Conservation (phyloP, 2,329 filamentous ascomycete genomes). For the Helicocarpus griseus region DNA sequence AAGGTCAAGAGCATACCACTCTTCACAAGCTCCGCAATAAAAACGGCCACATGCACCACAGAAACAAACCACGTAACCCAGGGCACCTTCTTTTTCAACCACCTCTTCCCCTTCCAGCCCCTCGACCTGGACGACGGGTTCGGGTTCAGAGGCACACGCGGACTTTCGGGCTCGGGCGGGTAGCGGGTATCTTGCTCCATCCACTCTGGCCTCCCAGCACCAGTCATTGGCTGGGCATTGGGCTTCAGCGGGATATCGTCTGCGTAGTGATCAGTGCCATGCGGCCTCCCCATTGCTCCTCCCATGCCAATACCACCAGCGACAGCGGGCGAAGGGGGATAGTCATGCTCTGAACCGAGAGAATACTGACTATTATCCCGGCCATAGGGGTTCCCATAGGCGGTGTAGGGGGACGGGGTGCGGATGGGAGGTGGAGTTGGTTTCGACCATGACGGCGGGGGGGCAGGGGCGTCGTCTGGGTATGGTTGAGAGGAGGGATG, state of each 20-base stretch:
- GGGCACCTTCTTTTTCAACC: slow-evolving; percentile 52
- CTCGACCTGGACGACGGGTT: slow-evolving; percentile 11
- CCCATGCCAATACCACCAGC: slow-evolving; percentile 10
- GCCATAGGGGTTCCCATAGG: slow-evolving; percentile 33
- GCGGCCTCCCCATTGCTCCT: slow-evolving; percentile 20
- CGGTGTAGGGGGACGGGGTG: slow-evolving; percentile 32
- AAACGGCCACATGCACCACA: slow-evolving; percentile 67
- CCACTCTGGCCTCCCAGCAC: slow-evolving; percentile 26
- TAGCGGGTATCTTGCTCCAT: slow-evolving; percentile 36
- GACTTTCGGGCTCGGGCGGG: slow-evolving; percentile 48
- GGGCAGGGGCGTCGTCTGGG: background rate
- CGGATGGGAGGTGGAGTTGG: slow-evolving; percentile 5
- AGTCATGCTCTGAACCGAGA: slow-evolving; percentile 23
- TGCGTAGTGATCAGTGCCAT: slow-evolving; percentile 25
- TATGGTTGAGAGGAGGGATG: background rate
- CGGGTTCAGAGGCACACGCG: slow-evolving; percentile 15
- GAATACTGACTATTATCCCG: slow-evolving; percentile 29
- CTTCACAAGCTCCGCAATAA: slow-evolving; percentile 77
- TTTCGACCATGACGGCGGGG: slow-evolving; percentile 6
- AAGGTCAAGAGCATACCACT: slow-evolving; percentile 53
- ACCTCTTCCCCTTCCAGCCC: slow-evolving; percentile 35
- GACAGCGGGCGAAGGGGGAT: slow-evolving; percentile 14
- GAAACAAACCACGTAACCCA: slow-evolving; percentile 79
- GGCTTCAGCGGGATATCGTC: slow-evolving; percentile 34
- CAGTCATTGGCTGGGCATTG: slow-evolving; percentile 26